phyloP scores from a whole-genome alignment of 2,329 filamentous ascomycete genomes.

The Fusarium heterosporum region DNA sequence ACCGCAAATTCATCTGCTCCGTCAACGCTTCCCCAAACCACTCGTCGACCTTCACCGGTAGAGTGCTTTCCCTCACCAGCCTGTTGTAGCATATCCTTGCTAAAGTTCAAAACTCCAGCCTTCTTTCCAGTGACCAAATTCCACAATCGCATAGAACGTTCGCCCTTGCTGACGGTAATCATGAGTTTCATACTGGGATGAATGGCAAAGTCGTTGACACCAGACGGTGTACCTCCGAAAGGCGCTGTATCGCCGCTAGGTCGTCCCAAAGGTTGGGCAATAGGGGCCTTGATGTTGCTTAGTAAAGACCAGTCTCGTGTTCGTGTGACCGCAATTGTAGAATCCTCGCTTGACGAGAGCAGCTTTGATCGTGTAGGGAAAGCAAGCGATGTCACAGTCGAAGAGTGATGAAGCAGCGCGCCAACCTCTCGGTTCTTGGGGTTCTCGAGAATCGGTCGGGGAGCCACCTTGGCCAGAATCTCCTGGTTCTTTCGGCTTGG shows the following conservation, averaged over 20 bases:
- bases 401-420: constrained; percentile 85
- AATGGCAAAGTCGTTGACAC: constrained; percentile 93
- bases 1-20: constrained; percentile 87
- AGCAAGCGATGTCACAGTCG: constrained; percentile 80
- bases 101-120: constrained; percentile 90
- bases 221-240: constrained; percentile 82
- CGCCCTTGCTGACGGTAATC: constrained; percentile 90
- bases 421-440: constrained; percentile 89
- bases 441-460: constrained; percentile 83
- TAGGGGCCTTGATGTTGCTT: constrained; percentile 88
- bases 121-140: constrained; percentile 97
- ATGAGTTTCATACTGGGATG: constrained; percentile 98
- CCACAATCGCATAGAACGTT: constrained; percentile 93
- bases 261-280: constrained; percentile 81
- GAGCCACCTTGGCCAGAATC: constrained; percentile 74
- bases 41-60: constrained; percentile 83
- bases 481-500: constrained; percentile 67
- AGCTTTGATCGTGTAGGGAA: constrained; percentile 92
- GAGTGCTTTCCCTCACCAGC: constrained; percentile 81
- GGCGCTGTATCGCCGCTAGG: constrained; percentile 92
- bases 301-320: constrained; percentile 91
- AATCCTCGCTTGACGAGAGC: constrained; percentile 89
- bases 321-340: constrained; percentile 86
- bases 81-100: constrained; percentile 75
- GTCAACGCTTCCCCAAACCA: constrained; percentile 81